Base-by-base conservation (phyloP, 768 basidiomycete genomes). In the Mycena alexandri region DNA sequence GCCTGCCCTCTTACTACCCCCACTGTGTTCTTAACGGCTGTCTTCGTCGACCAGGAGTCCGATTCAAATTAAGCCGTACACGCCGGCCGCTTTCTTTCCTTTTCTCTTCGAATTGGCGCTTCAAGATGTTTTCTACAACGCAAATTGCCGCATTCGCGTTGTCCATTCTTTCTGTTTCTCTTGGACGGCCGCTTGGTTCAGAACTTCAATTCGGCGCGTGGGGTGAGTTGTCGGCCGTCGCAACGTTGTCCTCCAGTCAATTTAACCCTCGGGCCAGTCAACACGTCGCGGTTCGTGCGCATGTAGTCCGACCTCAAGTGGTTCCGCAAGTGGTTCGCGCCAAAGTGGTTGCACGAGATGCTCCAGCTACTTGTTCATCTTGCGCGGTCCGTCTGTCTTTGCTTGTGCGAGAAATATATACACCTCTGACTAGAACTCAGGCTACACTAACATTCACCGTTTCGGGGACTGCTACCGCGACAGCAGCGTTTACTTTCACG, bases 381-480 rank as follows among this genome's bases (percentile, higher is more conserved):
- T 68, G 61, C 21, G 13, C 25, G 2, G 67, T 68, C 21, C 56
- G 67, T 63, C 46, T 16, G 1, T 14, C 25, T n/a, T 19, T 33
- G 12, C 24, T 9, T 25, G 1, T 25, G 29, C 12, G 1, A 2
- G 17, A 50, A 3, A 51, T 13, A 43, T 47, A 5, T 50, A 8
- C 16, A 13, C 6, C n/a, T 58, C 25, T 53, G 36, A 63, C 36
- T 2, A 21, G 4, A 22, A 16, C 12, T n/a, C 51, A 68, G 67
- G 43, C 60, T 44, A 34, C 61, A 43, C 17, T 38, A 14, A 67
- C 67, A 7, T 51, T 60, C 14, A 60, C 12, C 11, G 62, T 68
- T 17, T 64, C 58, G 36, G 67, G 67, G 8, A 63, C 62, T 17
- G 62, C 62, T 16, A 68, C 62, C 2, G 56, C 48, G 2, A 68